A percentile compares a stretch with the other conserved stretches of the same genome.
These are phyloP conservation scores for Luffa aegyptiaca DNA, from an alignment of 306 rosid genomes.

Conservation along the genomic window DNA sequence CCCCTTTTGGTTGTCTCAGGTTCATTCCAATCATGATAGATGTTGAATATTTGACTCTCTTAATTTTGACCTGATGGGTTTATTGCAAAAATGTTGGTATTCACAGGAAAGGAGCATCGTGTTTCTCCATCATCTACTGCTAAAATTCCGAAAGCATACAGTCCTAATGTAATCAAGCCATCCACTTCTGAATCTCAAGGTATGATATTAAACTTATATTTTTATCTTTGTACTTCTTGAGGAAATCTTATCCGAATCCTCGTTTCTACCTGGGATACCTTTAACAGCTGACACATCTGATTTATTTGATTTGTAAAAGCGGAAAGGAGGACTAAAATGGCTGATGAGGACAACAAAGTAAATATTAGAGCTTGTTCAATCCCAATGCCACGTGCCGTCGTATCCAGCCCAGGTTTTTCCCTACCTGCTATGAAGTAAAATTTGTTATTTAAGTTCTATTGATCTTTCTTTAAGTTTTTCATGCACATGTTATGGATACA, in stretches of 20 bases:
- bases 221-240: not conserved
- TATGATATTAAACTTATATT: conserved; percentile 6
- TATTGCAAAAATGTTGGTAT: not conserved
- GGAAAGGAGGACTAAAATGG: conserved; percentile 23
- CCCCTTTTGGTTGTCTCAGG: not conserved
- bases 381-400: conserved; percentile 76
- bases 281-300: conserved; percentile 16
- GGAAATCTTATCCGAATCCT: not conserved
- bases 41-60: not conserved
- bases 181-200: conserved; percentile 32
- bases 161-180: conserved; percentile 26
- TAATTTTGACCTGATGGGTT: not conserved
- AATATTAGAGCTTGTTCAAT: conserved; percentile 45
- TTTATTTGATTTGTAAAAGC: conserved; percentile 15
- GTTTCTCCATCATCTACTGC: conserved; percentile 29
- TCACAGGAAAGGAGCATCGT: conserved; percentile 11
- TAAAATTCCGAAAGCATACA: conserved; percentile 35
- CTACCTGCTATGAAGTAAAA: not conserved
- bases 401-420: conserved; percentile 78
- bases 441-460: not conserved
- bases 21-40: not conserved
- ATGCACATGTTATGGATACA: not conserved
- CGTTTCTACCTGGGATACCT: not conserved
- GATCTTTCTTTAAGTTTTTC: not conserved
- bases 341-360: conserved; percentile 32